phyloP scores from a whole-genome alignment of 2,329 filamentous ascomycete genomes.

The Claviceps citrina region DNA sequence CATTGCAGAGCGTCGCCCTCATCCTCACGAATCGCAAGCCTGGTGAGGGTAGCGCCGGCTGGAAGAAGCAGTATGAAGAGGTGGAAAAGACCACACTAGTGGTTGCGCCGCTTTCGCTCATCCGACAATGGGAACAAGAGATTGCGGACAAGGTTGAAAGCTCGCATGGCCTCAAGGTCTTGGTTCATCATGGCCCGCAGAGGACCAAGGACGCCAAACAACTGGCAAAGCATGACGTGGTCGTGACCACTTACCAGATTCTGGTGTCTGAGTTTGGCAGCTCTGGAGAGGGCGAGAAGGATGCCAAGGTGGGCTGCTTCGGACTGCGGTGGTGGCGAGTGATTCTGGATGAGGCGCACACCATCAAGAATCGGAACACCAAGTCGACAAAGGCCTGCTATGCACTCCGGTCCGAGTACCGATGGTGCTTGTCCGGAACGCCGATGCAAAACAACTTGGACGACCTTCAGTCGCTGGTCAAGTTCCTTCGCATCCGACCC shows the following conservation, averaged over 20 bases:
- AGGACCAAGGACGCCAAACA: slow-evolving; percentile 66
- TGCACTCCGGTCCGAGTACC: slow-evolving; percentile 67
- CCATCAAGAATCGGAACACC: slow-evolving; percentile 94
- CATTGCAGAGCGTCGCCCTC: slow-evolving; percentile 79
- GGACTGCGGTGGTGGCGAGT: slow-evolving; percentile 89
- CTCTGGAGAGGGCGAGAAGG: slow-evolving; percentile 44
- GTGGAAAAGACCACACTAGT: slow-evolving; percentile 74
- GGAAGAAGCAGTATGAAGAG: slow-evolving; percentile 53
- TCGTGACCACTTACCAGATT: slow-evolving; percentile 94
- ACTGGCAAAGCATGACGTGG: slow-evolving; percentile 76
- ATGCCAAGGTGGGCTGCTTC: slow-evolving; percentile 67
- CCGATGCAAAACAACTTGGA: slow-evolving; percentile 98
- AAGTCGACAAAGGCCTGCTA: slow-evolving; percentile 90
- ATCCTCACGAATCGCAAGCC: slow-evolving; percentile 72
- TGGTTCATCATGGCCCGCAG: slow-evolving; percentile 79
- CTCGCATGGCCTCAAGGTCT: slow-evolving; percentile 59
- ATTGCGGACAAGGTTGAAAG: slow-evolving; percentile 66
- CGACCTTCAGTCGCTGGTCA: slow-evolving; percentile 84
- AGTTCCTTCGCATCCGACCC: slow-evolving; percentile 80
- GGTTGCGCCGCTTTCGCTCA: slow-evolving; percentile 81
- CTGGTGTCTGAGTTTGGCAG: slow-evolving; percentile 77
- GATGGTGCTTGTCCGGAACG: slow-evolving; percentile 93
- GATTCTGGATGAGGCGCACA: slow-evolving; percentile 92
- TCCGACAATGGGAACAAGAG: slow-evolving; percentile 93
- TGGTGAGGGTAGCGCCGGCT: slow-evolving; percentile 35